Evolutionary conservation across 768 basidiomycete genomes (phyloP), one percentile per base, ranked within the genome.

Genomic region (Rubroboletus pulcherrimus): DNA sequence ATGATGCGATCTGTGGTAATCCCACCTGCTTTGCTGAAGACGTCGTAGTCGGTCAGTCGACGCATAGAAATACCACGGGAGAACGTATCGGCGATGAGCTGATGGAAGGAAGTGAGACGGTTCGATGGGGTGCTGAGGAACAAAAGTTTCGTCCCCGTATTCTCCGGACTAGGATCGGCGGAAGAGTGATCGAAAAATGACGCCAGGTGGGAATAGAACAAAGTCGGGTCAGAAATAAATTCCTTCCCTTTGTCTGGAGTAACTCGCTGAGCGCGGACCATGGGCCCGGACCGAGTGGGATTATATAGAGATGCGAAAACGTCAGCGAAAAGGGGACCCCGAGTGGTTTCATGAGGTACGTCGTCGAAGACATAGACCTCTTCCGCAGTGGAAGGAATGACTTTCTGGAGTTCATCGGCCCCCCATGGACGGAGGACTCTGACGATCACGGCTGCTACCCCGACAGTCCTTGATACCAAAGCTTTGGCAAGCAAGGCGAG

Each of bases 341-440:
- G 83, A 1, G 82, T 77, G 26, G 78, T 74, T 37, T 80, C 71
- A 45, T 80, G 78, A 3, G 86, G 81, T 11, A 90, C 87, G 59
- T 95, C 92, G 58, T 92, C 90, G 29, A 93, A 72, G 55, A 95
- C 87, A 63, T 91, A 79, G 7, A 95, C 74, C 26, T 71, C 73
- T 63, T 74, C 77, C 21, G 77, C 85, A 15, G 80, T 80, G 7
- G 75, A 49, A 7, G 93, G 93, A 34, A 95, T 65, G 26, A 79
- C 70, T 14, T 66, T 69, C 58, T 77, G 78, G 56, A 96, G 77
- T n/a, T 81, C 79, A 19, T 77, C 74, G 56, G 85, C 83, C 63
- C 82, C 76, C 93, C 93, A 94, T 24, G 93, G 90, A 45, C 89
- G 83, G 50, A 92, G 77, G n/a, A 91, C 85, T 58, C 89, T 86